A percentile compares a stretch with the other conserved stretches of the same genome.
Conservation (phyloP, 176 grass and related monocot genomes). For the Poa annua region DNA sequence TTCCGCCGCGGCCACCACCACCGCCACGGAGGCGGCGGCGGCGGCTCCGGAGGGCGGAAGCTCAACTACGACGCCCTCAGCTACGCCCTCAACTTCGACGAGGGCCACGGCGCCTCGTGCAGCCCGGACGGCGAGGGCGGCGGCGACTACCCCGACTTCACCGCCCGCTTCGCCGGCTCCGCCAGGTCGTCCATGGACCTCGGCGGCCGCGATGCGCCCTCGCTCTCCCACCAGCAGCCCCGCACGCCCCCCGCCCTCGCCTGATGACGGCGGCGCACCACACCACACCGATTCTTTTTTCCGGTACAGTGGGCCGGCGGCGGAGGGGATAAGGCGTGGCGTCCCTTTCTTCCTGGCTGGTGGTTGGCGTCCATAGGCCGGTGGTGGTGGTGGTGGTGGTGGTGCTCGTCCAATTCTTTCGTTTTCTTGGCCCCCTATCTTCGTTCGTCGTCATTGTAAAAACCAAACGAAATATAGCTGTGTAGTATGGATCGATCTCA, state of each 20-base stretch:
- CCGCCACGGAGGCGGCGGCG: neutral
- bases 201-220: conserved; percentile 56
- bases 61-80: conserved; percentile 56
- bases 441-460: neutral
- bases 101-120: conserved; percentile 53
- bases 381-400: neutral
- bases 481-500: neutral
- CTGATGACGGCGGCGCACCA: conserved; percentile 26
- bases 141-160: conserved; percentile 67
- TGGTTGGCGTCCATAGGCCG: conserved; percentile 11
- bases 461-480: conserved; percentile 8
- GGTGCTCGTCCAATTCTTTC: neutral
- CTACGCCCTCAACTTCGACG: conserved; percentile 99
- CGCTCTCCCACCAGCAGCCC: conserved; percentile 41
- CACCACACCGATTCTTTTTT: neutral
- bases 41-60: neutral
- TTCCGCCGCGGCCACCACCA: conserved; percentile 53
- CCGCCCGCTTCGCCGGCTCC: conserved; percentile 58
- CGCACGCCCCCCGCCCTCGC: neutral
- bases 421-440: neutral
- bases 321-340: conserved; percentile 49
- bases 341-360: conserved; percentile 42
- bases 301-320: conserved; percentile 15
- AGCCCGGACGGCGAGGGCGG: conserved; percentile 45
- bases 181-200: conserved; percentile 65